A percentile compares a stretch with the other conserved stretches of the same genome.
Evolutionary conservation across 2,329 filamentous ascomycete species (phyloP).

Genomic region (Aspergillus candidus): DNA sequence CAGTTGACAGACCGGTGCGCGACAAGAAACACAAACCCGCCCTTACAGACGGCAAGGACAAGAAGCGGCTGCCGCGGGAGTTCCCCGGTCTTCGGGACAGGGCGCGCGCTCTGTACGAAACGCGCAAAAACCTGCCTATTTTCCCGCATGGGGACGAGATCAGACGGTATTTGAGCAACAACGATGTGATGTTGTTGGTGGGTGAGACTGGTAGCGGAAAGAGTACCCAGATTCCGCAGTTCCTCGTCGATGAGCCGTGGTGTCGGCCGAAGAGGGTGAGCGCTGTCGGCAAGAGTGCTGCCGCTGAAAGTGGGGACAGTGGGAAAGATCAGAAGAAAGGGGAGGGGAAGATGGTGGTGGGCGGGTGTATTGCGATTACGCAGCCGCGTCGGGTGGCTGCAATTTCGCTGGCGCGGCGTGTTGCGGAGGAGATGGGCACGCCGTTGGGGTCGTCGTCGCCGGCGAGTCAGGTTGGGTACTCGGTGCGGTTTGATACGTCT

Average conservation of each 20-base stretch:
- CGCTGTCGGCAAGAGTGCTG: constrained; percentile 29
- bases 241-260: constrained; percentile 73
- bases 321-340: too few relatives aligned
- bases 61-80: constrained; percentile 15
- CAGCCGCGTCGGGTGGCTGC: constrained; percentile 91
- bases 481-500: constrained; percentile 86
- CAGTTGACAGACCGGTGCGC: too few relatives aligned
- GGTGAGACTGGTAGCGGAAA: constrained; percentile 97
- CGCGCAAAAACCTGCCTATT: constrained; percentile 69
- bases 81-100: constrained; percentile 36
- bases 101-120: constrained; percentile 43
- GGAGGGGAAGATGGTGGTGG: constrained; percentile 49
- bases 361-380: constrained; percentile 84
- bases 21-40: constrained; percentile 7
- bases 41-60: constrained; percentile 2
- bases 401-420: constrained; percentile 80
- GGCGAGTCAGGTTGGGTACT: constrained; percentile 73
- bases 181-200: constrained; percentile 74
- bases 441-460: constrained; percentile 55
- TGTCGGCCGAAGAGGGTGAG: constrained; percentile 58
- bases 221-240: constrained; percentile 93
- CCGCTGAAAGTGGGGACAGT: background rate
- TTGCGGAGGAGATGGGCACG: constrained; percentile 74
- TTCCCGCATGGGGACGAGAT: constrained; percentile 70
- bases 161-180: constrained; percentile 54